Conservation (phyloP, 192 early-diverging fungal species). For the Physocladia obscura region DNA sequence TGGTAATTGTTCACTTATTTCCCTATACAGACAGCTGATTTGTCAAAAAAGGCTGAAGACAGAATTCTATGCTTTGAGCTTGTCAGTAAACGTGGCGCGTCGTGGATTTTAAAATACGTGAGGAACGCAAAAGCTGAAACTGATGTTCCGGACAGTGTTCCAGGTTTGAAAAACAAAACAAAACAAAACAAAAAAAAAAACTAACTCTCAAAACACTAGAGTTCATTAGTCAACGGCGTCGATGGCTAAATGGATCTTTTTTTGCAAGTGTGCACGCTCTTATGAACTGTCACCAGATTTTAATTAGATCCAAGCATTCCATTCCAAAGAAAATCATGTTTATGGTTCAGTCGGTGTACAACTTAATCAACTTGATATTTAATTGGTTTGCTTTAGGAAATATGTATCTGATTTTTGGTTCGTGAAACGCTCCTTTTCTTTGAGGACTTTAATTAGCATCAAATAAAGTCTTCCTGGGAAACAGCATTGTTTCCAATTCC, state of each 20-base stretch:
- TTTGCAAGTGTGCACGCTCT: slow-evolving; percentile 79
- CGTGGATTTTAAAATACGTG: slow-evolving; percentile 75
- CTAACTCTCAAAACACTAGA: too few species aligned
- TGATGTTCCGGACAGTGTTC: slow-evolving; percentile 73
- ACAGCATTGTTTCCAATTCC: slow-evolving; percentile 28
- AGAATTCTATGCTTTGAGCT: slow-evolving; percentile 84
- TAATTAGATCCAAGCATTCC: slow-evolving; percentile 66
- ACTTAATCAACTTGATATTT: slow-evolving; percentile 67
- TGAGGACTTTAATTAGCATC: too few species aligned
- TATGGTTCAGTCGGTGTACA: slow-evolving; percentile 67
- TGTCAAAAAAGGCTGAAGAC: slow-evolving; percentile 52
- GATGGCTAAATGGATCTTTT: slow-evolving; percentile 85
- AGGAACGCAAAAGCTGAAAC: slow-evolving; percentile 72
- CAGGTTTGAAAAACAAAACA: slow-evolving; percentile 36
- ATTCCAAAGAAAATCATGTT: slow-evolving; percentile 61
- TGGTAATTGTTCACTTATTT: slow-evolving; percentile 12
- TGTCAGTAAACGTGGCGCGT: slow-evolving; percentile 70
- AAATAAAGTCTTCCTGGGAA: slow-evolving; percentile 37
- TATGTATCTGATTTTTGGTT: slow-evolving; percentile 59
- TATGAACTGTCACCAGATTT: slow-evolving; percentile 64
- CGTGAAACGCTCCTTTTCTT: too few species aligned
- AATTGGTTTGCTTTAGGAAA: slow-evolving; percentile 75
- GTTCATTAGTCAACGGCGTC: slow-evolving; percentile 59
- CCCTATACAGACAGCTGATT: neutral
- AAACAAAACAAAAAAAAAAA: neutral